A percentile compares a stretch with the other conserved stretches of the same genome.
phyloP scores from a whole-genome alignment of 1,139 yeast species.

The Pneumocystis jirovecii region DNA sequence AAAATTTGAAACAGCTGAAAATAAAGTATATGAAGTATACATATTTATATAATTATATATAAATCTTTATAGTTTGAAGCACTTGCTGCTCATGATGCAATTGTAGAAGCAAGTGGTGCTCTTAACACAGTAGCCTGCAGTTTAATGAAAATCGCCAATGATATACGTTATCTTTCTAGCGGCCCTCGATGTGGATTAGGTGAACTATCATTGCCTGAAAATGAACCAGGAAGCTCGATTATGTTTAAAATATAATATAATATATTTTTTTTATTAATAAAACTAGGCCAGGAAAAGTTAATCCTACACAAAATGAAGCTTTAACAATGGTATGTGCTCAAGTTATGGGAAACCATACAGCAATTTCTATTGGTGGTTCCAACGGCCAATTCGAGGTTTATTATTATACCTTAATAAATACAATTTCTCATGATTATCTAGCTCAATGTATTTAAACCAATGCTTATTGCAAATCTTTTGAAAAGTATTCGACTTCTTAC shows the following conservation, averaged over 20 bases:
- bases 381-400: constrained; percentile 83
- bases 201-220: constrained; percentile 86
- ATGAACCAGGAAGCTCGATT: constrained; percentile 77
- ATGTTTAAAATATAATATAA: not conserved
- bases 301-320: constrained; percentile 98
- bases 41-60: not conserved
- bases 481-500: constrained; percentile 76
- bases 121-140: constrained; percentile 89
- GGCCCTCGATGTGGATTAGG: constrained; percentile 99
- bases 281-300: constrained; percentile 98
- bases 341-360: constrained; percentile 90
- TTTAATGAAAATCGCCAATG: constrained; percentile 90
- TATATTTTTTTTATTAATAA: constrained; percentile 19
- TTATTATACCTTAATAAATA: not conserved
- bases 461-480: constrained; percentile 77
- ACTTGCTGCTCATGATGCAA: constrained; percentile 94
- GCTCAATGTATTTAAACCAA: constrained; percentile 91
- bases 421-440: not conserved
- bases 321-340: constrained; percentile 96
- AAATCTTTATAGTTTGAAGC: constrained; percentile 56
- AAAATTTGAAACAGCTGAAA: constrained; percentile 86
- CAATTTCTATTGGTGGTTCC: constrained; percentile 95
- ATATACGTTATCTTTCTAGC: constrained; percentile 92
- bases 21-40: constrained; percentile 32
- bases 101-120: constrained; percentile 95